Evolutionary conservation across 1,139 yeast species (phyloP).

Genomic region (Suhomyces chickasaworum): DNA sequence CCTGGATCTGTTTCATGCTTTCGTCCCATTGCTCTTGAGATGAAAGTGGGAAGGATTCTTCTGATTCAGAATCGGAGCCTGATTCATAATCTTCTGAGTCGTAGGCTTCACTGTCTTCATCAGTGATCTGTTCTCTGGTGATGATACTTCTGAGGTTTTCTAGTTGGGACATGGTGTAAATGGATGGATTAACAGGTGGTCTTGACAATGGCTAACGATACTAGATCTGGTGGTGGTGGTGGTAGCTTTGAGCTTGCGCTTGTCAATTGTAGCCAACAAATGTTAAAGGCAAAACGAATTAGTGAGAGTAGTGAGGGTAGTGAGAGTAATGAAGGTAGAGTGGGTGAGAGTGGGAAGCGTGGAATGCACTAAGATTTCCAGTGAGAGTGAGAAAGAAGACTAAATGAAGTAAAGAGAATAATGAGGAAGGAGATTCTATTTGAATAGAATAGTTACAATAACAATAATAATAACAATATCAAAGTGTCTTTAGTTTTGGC

Average conservation of each 20-base stretch:
- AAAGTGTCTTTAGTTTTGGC: too few relatives aligned
- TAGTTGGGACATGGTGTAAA: constrained; percentile 13
- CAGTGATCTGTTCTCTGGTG: constrained; percentile 17
- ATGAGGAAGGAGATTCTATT: too few relatives aligned
- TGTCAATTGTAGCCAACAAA: not conserved
- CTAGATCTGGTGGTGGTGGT: not conserved
- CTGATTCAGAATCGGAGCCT: constrained; percentile 13
- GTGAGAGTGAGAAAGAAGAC: too few relatives aligned
- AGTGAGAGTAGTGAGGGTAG: not conserved
- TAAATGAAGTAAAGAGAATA: too few relatives aligned
- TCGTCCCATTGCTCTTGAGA: constrained; percentile 86
- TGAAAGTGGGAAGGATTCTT: constrained; percentile 17
- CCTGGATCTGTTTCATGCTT: constrained; percentile 61
- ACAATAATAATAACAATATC: too few relatives aligned
- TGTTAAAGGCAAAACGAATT: not conserved
- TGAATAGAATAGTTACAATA: too few relatives aligned
- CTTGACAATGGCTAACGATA: not conserved
- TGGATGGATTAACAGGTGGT: not conserved
- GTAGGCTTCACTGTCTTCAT: constrained; percentile 16
- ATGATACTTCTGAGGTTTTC: constrained; percentile 12
- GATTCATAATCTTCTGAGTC: constrained; percentile 17
- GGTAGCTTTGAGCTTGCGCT: not conserved
- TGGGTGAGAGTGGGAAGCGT: too few relatives aligned
- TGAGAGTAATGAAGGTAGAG: too few relatives aligned
- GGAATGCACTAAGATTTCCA: too few relatives aligned